Base-by-base conservation (phyloP, 1,139 yeast genomes). In the Meyerozyma guilliermondii region DNA sequence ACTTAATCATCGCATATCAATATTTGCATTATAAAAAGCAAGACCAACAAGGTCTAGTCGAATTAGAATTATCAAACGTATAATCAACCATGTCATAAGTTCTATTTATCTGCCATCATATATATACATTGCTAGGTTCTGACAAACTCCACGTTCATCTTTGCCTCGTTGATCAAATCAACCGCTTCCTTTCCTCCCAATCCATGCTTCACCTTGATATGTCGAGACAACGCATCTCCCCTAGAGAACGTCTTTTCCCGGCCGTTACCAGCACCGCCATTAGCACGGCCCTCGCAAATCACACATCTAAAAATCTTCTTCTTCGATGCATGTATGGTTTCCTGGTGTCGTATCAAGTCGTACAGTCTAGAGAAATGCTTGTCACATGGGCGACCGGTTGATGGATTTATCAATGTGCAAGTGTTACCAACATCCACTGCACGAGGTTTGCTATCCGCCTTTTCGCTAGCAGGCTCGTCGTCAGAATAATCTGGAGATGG, bases 1-100 rank as follows among this genome's bases (percentile, higher is more conserved):
- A 89, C 60, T 63, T 86, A 35, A 76, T 81, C 51, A 85, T 88
- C 46, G 89, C 88, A 13, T 78, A 77, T 42, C 95, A 87, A 59
- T 89, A 80, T 58, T 66, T 84, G 40, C 76, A 81, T 56, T 85
- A 77, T 58, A 61, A 55, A 45, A 51, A 53, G 38, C 42, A 49
- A 31, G 58, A 59, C 36, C 5, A 13, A 14, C 13, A 23, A 8
- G 26, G 36, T 33, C 36, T 23, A 4, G 36, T 13, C 11, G 34
- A 13, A 9, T 4, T 33, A 8, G 36, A 33, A 33, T 33, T 33
- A 14, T 33, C 36, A 18, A 33, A 33, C 26, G 36, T 33, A 7
- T 33, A 33, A 33, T 11, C 24, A 33, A 13, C 8, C n/a, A 18
- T 18, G 24, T 33, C 36, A 33, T 33, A 33, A 4, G n/a, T 31